Percentiles rank a stretch among this genome's conserved stretches.
Evolutionary conservation across 495 filamentous ascomycete genomes (phyloP).

Genomic region (Amphirosellinia nigrospora): DNA sequence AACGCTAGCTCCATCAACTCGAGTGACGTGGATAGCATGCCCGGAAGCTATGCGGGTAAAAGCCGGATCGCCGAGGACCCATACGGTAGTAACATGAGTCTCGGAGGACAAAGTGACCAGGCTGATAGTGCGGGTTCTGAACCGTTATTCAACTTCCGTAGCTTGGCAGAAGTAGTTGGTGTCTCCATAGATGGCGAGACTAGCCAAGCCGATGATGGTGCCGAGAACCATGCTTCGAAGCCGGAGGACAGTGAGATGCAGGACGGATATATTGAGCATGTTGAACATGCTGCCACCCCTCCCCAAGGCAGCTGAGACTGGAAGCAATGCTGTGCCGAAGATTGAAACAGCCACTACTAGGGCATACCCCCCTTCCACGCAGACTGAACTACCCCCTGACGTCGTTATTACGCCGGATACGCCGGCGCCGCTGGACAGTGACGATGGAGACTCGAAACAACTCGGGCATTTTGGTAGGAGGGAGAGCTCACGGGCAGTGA

Average conservation of each 20-base stretch:
- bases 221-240: slow-evolving; percentile 20
- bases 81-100: slow-evolving; percentile 50
- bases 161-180: slow-evolving; percentile 83
- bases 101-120: slow-evolving; percentile 50
- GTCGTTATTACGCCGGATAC: slow-evolving; percentile 51
- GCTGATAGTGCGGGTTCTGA: slow-evolving; percentile 64
- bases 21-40: slow-evolving; percentile 69
- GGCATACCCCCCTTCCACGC: not conserved
- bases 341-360: not conserved
- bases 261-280: slow-evolving; percentile 37
- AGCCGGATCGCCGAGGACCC: slow-evolving; percentile 50
- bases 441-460: slow-evolving; percentile 45
- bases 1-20: slow-evolving; percentile 83
- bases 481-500: slow-evolving; percentile 40
- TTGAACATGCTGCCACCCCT: not conserved
- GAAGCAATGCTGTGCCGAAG: not conserved
- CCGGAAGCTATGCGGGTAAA: slow-evolving; percentile 56
- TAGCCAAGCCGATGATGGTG: slow-evolving; percentile 25
- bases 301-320: not conserved
- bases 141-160: slow-evolving; percentile 90
- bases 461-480: slow-evolving; percentile 41
- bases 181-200: slow-evolving; percentile 49
- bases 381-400: slow-evolving; percentile 34
- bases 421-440: slow-evolving; percentile 34
- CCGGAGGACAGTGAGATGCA: slow-evolving; percentile 30